Percentiles rank a stretch among this genome's conserved stretches.
These are phyloP conservation scores for Wickerhamiella vanderwaltii DNA, from an alignment of 805 yeast species.

Conservation along the genomic window DNA sequence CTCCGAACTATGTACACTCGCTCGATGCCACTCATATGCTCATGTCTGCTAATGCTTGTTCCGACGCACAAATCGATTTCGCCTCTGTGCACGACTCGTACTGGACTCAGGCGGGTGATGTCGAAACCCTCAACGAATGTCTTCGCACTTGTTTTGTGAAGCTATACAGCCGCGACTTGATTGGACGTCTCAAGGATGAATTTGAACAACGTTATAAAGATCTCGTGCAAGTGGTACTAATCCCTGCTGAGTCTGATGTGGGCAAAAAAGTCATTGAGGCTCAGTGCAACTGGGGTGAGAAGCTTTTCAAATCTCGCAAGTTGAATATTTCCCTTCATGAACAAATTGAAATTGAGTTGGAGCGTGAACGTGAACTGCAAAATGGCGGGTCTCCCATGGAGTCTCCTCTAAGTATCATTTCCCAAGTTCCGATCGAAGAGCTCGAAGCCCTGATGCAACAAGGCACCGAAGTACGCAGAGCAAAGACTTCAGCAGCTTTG, in stretches of 20 bases:
- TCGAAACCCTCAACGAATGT: slow-evolving; percentile 53
- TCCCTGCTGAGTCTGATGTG: slow-evolving; percentile 41
- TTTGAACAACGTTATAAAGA: slow-evolving; percentile 70
- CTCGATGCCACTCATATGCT: slow-evolving; percentile 96
- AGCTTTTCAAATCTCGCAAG: slow-evolving; percentile 21
- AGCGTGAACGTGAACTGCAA: slow-evolving; percentile 42
- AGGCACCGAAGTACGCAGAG: slow-evolving; percentile 12
- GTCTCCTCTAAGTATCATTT: slow-evolving; percentile 54
- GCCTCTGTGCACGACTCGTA: slow-evolving; percentile 97
- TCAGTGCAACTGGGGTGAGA: background rate
- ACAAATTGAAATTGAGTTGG: slow-evolving; percentile 59
- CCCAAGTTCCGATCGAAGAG: slow-evolving; percentile 20
- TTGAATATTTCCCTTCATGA: slow-evolving; percentile 41
- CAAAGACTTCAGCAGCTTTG: slow-evolving; percentile 2
- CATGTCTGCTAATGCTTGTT: slow-evolving; percentile 70
- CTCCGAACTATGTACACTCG: slow-evolving; percentile 92
- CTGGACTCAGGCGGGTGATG: slow-evolving; percentile 92
- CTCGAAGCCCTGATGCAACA: slow-evolving; percentile 26
- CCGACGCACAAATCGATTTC: slow-evolving; percentile 51
- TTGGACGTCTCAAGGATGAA: slow-evolving; percentile 60
- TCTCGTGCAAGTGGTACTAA: slow-evolving; percentile 46
- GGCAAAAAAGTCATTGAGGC: slow-evolving; percentile 39
- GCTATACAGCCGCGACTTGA: slow-evolving; percentile 62
- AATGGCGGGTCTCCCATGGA: slow-evolving; percentile 31
- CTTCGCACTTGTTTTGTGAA: slow-evolving; percentile 70